A percentile compares a stretch with the other conserved stretches of the same genome.
These are phyloP conservation scores for Areca catechu DNA, from an alignment of 176 grass and related monocot genomes.

Conservation along the genomic window DNA sequence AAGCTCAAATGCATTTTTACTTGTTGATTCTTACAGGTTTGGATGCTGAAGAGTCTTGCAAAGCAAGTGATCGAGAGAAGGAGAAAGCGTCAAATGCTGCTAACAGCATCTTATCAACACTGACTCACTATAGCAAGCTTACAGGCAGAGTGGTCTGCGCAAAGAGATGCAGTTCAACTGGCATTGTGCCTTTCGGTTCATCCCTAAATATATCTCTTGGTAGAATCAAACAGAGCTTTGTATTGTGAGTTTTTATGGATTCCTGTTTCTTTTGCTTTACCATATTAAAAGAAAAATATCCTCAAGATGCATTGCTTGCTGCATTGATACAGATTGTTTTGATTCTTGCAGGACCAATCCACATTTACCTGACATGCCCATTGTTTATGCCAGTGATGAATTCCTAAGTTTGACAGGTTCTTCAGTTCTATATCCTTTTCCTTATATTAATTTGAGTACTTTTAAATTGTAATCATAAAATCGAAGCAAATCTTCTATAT, in stretches of 20 bases:
- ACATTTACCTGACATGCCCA: slow-evolving; percentile 69
- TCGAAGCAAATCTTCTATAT: too few relatives aligned
- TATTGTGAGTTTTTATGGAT: slow-evolving; percentile 83
- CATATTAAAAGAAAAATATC: background rate
- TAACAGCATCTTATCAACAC: slow-evolving; percentile 48
- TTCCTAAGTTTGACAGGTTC: slow-evolving; percentile 77
- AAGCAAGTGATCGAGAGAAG: slow-evolving; percentile 52
- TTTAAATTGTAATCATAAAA: background rate
- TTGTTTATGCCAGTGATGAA: slow-evolving; percentile 82
- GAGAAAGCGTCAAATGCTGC: slow-evolving; percentile 49
- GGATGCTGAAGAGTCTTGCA: slow-evolving; percentile 44
- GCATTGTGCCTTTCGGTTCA: slow-evolving; percentile 61
- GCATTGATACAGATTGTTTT: slow-evolving; percentile 8
- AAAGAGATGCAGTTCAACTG: slow-evolving; percentile 47
- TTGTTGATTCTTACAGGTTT: slow-evolving; percentile 38
- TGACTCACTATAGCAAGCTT: slow-evolving; percentile 65
- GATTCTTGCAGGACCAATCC: slow-evolving; percentile 59
- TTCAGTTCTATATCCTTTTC: slow-evolving; percentile 12
- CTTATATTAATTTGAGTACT: background rate
- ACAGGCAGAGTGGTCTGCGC: slow-evolving; percentile 67
- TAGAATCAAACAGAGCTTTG: slow-evolving; percentile 99
- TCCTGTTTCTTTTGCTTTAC: slow-evolving; percentile 13
- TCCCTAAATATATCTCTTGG: slow-evolving; percentile 76
- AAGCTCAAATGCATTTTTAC: background rate
- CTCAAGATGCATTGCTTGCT: slow-evolving; percentile 2